Percentiles rank a stretch among this genome's conserved stretches.
Evolutionary conservation across 78 protist species (phyloP).

Genomic region (Planoprotostelium fungivorum): DNA sequence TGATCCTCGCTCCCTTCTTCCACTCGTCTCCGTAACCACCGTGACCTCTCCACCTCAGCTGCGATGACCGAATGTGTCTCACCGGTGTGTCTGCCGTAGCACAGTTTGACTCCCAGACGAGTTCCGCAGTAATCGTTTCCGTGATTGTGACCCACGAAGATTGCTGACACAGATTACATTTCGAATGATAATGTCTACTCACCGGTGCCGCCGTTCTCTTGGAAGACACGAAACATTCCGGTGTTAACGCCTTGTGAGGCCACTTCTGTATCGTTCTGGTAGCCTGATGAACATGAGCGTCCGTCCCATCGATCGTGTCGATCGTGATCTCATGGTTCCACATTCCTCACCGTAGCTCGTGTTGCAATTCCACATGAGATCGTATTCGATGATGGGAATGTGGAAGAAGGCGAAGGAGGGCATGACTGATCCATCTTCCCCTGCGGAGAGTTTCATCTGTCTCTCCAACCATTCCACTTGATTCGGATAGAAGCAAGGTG

Average conservation of each 20-base stretch:
- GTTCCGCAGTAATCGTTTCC: conserved; percentile 43
- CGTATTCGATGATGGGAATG: conserved; percentile 31
- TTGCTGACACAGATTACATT: conserved; percentile 6
- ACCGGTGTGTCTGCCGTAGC: conserved; percentile 49
- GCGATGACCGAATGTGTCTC: conserved; percentile 47
- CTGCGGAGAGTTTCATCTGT: too few relatives aligned
- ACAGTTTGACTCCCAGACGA: neutral
- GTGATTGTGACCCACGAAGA: conserved; percentile 46
- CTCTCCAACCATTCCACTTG: too few relatives aligned
- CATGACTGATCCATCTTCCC: too few relatives aligned
- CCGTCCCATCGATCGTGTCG: too few relatives aligned
- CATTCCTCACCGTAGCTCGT: conserved; percentile 22
- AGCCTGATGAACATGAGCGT: too few relatives aligned
- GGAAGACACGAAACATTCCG: conserved; percentile 16
- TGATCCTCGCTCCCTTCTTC: neutral
- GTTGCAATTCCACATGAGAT: conserved; percentile 11
- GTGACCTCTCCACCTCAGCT: conserved; percentile 51
- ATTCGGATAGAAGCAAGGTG: too few relatives aligned
- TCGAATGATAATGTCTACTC: too few relatives aligned
- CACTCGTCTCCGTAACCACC: neutral
- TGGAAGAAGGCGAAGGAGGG: conserved; percentile 30
- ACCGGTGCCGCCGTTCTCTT: conserved; percentile 8
- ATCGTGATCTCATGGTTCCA: too few relatives aligned
- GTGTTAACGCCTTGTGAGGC: conserved; percentile 25
- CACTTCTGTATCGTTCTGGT: conserved; percentile 20